These are phyloP conservation scores for Kernera saxatilis DNA, from an alignment of 345 rosid species.

Conservation along the genomic window DNA sequence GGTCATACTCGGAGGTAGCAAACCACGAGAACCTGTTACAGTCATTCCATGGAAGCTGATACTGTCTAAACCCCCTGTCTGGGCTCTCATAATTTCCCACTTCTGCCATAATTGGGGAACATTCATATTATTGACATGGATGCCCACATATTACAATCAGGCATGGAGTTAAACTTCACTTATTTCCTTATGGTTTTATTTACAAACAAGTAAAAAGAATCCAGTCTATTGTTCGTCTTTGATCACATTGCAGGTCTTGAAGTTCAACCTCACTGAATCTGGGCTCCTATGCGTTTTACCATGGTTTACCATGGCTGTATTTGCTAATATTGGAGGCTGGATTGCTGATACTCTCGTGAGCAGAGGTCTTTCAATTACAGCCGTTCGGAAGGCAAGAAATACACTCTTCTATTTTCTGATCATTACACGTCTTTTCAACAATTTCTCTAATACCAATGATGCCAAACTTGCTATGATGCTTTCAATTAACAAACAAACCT, in stretches of 20 bases:
- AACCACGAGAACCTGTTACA: slow-evolving; percentile 73
- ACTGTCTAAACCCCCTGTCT: slow-evolving; percentile 87
- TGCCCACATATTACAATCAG: slow-evolving; percentile 99
- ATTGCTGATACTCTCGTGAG: slow-evolving; percentile 95
- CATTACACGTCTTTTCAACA: background rate
- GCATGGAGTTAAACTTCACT: slow-evolving; percentile 30
- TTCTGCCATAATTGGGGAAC: slow-evolving; percentile 99
- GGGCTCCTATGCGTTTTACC: slow-evolving; percentile 93
- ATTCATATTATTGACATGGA: slow-evolving; percentile 92
- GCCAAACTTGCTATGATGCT: background rate
- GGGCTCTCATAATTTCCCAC: slow-evolving; percentile 95
- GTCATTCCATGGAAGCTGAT: slow-evolving; percentile 94
- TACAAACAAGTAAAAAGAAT: background rate
- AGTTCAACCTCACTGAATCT: slow-evolving; percentile 95
- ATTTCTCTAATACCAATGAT: background rate
- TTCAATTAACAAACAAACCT: background rate
- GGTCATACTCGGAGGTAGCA: slow-evolving; percentile 55
- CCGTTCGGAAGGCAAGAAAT: slow-evolving; percentile 84
- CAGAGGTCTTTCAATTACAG: slow-evolving; percentile 83
- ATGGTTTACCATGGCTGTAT: slow-evolving; percentile 95
- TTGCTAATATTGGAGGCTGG: slow-evolving; percentile 97
- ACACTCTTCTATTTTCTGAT: background rate
- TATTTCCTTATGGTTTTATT: background rate
- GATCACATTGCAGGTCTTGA: slow-evolving; percentile 61
- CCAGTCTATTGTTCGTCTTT: background rate